Conservation (phyloP, 2,329 filamentous ascomycete species). For the Fusarium albidum region DNA sequence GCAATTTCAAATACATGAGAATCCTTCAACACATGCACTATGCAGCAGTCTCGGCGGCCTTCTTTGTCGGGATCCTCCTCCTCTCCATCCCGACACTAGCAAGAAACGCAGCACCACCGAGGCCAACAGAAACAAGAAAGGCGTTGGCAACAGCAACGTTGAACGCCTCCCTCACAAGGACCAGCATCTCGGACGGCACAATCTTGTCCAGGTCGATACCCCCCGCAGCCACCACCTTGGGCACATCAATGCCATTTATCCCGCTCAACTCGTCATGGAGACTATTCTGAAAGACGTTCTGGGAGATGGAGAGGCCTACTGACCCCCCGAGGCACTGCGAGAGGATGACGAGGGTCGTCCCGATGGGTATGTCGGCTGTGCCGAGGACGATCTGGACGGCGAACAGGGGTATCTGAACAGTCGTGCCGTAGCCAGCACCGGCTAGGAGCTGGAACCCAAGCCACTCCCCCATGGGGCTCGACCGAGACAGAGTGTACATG, state of each 20-base stretch:
- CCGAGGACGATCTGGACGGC: conserved; percentile 53
- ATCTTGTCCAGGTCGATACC: conserved; percentile 21
- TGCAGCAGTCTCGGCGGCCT: too few relatives aligned
- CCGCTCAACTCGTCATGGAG: conserved; percentile 7
- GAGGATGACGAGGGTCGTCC: conserved; percentile 54
- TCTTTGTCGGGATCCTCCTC: conserved; percentile 21
- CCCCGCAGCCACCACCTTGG: conserved; percentile 23
- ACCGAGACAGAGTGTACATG: conserved; percentile 34
- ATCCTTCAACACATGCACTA: too few relatives aligned
- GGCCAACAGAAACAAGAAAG: conserved; percentile 30
- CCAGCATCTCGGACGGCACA: conserved; percentile 13
- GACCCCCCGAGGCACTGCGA: conserved; percentile 54
- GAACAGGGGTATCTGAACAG: conserved; percentile 52
- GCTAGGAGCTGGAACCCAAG: conserved; percentile 54
- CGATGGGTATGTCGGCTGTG: conserved; percentile 51
- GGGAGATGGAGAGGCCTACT: conserved; percentile 29
- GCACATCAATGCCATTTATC: conserved; percentile 15
- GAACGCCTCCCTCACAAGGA: conserved; percentile 25
- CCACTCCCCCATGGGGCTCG: conserved; percentile 48
- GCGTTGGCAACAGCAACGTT: conserved; percentile 24
- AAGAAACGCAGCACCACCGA: conserved; percentile 29
- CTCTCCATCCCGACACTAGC: conserved; percentile 31
- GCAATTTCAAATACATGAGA: too few relatives aligned
- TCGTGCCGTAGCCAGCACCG: conserved; percentile 52
- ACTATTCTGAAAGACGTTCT: conserved; percentile 32